Base-by-base conservation (phyloP, 1,139 yeast genomes). In the Sugiyamaella sp. region DNA sequence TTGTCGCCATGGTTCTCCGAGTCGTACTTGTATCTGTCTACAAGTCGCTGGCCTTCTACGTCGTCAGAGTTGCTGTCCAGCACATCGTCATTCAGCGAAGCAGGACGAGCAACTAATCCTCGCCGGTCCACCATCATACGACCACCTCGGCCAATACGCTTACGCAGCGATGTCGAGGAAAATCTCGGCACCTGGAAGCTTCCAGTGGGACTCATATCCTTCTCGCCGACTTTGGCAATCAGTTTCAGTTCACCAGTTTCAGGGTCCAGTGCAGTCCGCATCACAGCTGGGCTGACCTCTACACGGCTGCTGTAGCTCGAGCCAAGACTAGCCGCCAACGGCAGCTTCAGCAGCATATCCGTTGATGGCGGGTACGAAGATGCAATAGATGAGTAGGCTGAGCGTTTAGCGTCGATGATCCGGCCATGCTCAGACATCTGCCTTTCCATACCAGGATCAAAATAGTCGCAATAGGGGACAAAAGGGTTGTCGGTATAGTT, bases 401-500 rank as follows among this genome's bases (percentile, higher is more conserved):
- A 77, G 64, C 86, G 91, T 42, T 77, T 74, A 44, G 82, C 72
- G 58, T 85, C 88, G 54, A 80, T 70, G 46, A 80, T 68, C 16
- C 42, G 55, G 38, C 51, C 22, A 38, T 48, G 39, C 2, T 21
- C 21, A 21, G 35, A n/a, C 16, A 22, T 4, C 32, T 74, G 71
- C 10, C 62, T 61, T 17, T 60, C 63, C 20, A 50, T 52, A 35
- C 63, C 62, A 35, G 84, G 81, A 55, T 81, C 77, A 16, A 85
- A 78, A 55, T 89, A 80, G 61, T 86, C 84, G 67, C 89, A 86
- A 56, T 80, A 84, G n/a, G 97, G 97, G 64, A 85, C 88, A 65
- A 82, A 82, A n/a, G 95, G 87, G 71, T 88, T 91, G 71, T 91
- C 97, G 1, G 98, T 89, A 53, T 88, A 78, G 66, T 93, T 93